Evolutionary conservation across 83 land plant species (phyloP), one percentile per base, ranked within the genome.

Genomic region (Diphasiastrum complanatum): DNA sequence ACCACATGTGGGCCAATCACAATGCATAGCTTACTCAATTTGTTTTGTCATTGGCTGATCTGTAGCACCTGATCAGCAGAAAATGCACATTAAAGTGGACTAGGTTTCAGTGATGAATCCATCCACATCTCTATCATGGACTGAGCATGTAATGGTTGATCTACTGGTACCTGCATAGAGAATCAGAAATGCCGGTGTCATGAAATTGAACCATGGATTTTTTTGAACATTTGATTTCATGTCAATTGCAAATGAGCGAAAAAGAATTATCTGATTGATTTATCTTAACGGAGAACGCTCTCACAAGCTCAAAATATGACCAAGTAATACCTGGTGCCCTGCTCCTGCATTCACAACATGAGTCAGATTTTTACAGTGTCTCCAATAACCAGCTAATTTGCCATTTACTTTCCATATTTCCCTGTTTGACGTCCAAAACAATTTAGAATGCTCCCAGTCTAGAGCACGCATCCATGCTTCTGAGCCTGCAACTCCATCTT

Each of bases 41-140:
- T n/a, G n/a, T n/a, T n/a, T n/a, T n/a, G n/a, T n/a, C n/a, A n/a
- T n/a, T n/a, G n/a, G n/a, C n/a, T n/a, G n/a, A n/a, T n/a, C n/a
- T n/a, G n/a, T n/a, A n/a, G n/a, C n/a, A n/a, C n/a, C n/a, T n/a
- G n/a, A n/a, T n/a, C n/a, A n/a, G n/a, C n/a, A n/a, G n/a, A n/a
- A n/a, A n/a, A n/a, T n/a, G n/a, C n/a, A n/a, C n/a, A n/a, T n/a
- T n/a, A n/a, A n/a, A n/a, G n/a, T n/a, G n/a, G n/a, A n/a, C n/a
- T n/a, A n/a, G n/a, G n/a, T n/a, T n/a, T n/a, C n/a, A n/a, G n/a
- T n/a, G n/a, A n/a, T n/a, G n/a, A n/a, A n/a, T 38, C 34, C 51
- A 73, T 66, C 75, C 75, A 73, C 27, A 29, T 66, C 50, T 73
- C 75, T 12, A 73, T 58, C 75, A 73, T 73, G 26, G 41, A 51